Conservation (phyloP, 2,329 filamentous ascomycete species). For the Ceratocystiopsis minuta region DNA sequence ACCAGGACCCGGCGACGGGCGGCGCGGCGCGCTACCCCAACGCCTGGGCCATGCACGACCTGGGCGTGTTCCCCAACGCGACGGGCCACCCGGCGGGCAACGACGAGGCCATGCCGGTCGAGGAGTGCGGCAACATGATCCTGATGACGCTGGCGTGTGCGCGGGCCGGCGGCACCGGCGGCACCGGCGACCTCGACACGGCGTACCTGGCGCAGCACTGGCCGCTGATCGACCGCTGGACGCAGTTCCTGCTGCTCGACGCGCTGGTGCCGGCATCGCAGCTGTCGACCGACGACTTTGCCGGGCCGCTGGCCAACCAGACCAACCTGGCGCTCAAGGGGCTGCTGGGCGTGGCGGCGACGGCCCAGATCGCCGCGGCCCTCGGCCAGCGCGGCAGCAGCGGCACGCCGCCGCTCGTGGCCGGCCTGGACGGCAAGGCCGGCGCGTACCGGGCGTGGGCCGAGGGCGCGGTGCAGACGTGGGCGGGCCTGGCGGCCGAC, state of each 20-base stretch:
- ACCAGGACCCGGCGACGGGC: slow-evolving; percentile 53
- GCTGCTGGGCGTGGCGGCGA: slow-evolving; percentile 61
- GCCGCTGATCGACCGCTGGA: slow-evolving; percentile 52
- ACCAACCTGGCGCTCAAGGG: slow-evolving; percentile 63
- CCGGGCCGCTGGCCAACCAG: slow-evolving; percentile 51
- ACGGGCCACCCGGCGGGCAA: slow-evolving; percentile 50
- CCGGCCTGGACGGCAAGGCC: too few species aligned
- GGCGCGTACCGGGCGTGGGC: slow-evolving; percentile 5
- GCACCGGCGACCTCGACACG: slow-evolving; percentile 12
- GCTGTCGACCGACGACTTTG: slow-evolving; percentile 58
- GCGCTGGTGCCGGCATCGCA: slow-evolving; percentile 53
- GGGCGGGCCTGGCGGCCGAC: slow-evolving; percentile 53
- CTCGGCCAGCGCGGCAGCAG: not conserved
- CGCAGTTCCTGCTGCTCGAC: slow-evolving; percentile 51
- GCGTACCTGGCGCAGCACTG: slow-evolving; percentile 44
- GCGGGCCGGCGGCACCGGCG: slow-evolving; percentile 27
- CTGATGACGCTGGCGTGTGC: slow-evolving; percentile 46
- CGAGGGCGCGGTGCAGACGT: slow-evolving; percentile 49
- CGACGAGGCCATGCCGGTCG: slow-evolving; percentile 57
- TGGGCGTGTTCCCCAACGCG: slow-evolving; percentile 55
- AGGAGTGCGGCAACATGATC: slow-evolving; percentile 57
- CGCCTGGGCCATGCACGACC: slow-evolving; percentile 57
- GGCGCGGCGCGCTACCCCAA: slow-evolving; percentile 42
- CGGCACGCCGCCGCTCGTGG: too few species aligned
- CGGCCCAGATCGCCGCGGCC: slow-evolving; percentile 19